These are phyloP conservation scores for Aegilops speltoides DNA, from an alignment of 176 grass and related monocot genomes.

Conservation along the genomic window DNA sequence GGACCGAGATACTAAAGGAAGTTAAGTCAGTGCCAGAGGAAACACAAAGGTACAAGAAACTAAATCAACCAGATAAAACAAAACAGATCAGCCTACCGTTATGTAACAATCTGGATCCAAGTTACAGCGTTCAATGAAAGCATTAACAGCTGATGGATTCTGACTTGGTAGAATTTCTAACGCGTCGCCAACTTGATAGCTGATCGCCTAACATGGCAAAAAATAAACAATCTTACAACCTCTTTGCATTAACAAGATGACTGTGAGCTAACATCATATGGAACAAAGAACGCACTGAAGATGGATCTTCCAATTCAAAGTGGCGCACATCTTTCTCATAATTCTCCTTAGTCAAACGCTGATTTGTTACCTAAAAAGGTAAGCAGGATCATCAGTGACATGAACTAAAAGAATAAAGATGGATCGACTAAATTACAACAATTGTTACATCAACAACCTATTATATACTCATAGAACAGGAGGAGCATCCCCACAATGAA, in stretches of 20 bases:
- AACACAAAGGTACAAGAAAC: constrained; percentile 4
- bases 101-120: constrained; percentile 85
- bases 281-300: constrained; percentile 53
- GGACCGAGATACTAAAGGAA: background rate
- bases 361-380: constrained; percentile 46
- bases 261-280: background rate
- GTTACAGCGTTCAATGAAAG: constrained; percentile 86
- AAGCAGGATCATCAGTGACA: constrained; percentile 13
- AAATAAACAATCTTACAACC: constrained; percentile 9
- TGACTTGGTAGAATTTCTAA: constrained; percentile 84
- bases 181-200: constrained; percentile 73
- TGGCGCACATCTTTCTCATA: constrained; percentile 77
- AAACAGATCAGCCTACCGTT: constrained; percentile 55
- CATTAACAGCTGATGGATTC: constrained; percentile 63
- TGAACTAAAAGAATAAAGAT: constrained; percentile 15
- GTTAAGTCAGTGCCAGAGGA: background rate
- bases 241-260: background rate
- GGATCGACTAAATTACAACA: background rate
- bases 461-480: constrained; percentile 1
- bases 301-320: constrained; percentile 76
- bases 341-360: constrained; percentile 49
- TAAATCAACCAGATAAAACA: constrained; percentile 14
- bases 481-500: background rate
- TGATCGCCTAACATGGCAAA: constrained; percentile 52
- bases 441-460: background rate